Conservation (phyloP, 2,329 filamentous ascomycete genomes). For the Pseudodiploospora longispora region DNA sequence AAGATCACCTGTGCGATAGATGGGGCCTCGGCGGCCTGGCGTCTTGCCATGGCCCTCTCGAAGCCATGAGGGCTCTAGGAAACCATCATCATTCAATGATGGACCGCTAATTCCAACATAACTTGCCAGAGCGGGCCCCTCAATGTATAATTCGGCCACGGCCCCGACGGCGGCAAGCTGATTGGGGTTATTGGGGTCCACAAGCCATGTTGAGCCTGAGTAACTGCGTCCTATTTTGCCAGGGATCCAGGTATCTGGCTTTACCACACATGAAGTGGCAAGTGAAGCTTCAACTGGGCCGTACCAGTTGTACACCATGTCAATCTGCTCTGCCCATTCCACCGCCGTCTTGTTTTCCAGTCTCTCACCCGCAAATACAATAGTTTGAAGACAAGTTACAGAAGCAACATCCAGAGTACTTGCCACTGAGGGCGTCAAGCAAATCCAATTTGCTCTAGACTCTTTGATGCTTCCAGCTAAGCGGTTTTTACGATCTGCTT, state of each 20-base stretch:
- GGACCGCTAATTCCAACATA: not conserved
- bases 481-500: not conserved
- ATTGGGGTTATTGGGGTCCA: not conserved
- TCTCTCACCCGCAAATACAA: not conserved
- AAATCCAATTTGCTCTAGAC: not conserved
- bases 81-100: not conserved
- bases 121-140: slow-evolving; percentile 2
- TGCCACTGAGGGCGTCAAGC: not conserved
- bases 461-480: not conserved
- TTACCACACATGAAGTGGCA: not conserved
- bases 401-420: not conserved
- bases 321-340: slow-evolving; percentile 1
- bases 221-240: not conserved
- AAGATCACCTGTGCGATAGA: slow-evolving; percentile 6
- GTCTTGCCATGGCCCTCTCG: not conserved
- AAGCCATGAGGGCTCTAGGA: slow-evolving; percentile 1
- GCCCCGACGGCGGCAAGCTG: slow-evolving; percentile 1
- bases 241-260: not conserved
- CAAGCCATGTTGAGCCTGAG: slow-evolving; percentile 1
- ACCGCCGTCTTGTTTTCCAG: slow-evolving; percentile 1
- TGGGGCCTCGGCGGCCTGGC: not conserved
- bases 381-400: not conserved
- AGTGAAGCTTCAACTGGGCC: slow-evolving; percentile 3
- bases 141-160: slow-evolving; percentile 2
- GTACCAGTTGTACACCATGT: slow-evolving; percentile 1